phyloP scores from a whole-genome alignment of 176 grass and related monocot species.

The Microstegium vimineum region DNA sequence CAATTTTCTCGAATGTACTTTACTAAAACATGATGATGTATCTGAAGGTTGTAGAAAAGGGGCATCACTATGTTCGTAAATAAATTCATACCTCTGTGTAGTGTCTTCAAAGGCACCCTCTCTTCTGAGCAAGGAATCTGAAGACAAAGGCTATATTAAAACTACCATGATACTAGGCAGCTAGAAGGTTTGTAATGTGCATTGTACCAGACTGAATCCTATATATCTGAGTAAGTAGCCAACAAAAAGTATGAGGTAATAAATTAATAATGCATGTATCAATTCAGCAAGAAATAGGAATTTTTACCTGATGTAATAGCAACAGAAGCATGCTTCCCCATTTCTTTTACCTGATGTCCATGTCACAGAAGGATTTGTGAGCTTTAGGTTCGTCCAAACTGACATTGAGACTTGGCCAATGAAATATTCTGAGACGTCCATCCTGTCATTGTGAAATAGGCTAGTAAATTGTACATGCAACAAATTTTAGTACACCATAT shows the following conservation, averaged over 20 bases:
- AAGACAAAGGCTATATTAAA: neutral
- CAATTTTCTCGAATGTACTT: neutral
- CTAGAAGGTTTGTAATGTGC: neutral
- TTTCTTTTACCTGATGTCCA: conserved; percentile 84
- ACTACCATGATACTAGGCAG: neutral
- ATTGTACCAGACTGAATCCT: neutral
- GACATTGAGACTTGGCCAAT: conserved; percentile 60
- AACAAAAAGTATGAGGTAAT: neutral
- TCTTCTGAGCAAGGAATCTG: neutral
- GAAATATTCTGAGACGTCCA: conserved; percentile 86
- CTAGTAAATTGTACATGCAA: neutral
- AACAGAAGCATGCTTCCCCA: neutral
- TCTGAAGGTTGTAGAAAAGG: neutral
- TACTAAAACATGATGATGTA: neutral
- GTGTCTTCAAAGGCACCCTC: conserved; percentile 23
- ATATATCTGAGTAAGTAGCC: neutral
- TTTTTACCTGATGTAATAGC: neutral
- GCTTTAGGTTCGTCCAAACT: conserved; percentile 90
- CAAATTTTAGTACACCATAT: neutral
- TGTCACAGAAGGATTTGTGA: conserved; percentile 91
- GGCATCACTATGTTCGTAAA: neutral
- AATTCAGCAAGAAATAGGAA: neutral
- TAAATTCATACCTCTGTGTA: neutral
- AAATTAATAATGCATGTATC: neutral
- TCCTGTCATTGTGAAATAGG: conserved; percentile 36